Conservation (phyloP, 257 asterid species). For the Penstemon eatonii region DNA sequence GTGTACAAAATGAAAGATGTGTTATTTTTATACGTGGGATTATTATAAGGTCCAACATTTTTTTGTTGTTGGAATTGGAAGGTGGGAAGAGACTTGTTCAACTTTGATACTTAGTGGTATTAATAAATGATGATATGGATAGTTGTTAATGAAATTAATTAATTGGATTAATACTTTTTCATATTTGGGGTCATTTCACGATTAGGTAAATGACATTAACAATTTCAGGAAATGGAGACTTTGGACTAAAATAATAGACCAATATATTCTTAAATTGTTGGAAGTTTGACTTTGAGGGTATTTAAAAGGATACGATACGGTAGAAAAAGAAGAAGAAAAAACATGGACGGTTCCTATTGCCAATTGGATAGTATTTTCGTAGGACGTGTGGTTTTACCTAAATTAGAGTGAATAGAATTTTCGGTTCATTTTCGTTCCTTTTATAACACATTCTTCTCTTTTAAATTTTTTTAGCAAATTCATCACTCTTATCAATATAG, state of each 20-base stretch:
- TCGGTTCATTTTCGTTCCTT: too few species aligned
- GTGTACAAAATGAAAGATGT: not conserved
- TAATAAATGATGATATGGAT: constrained; percentile 19
- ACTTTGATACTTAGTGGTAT: constrained; percentile 2
- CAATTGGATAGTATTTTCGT: too few species aligned
- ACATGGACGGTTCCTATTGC: too few species aligned
- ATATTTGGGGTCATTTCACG: not conserved
- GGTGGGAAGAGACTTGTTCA: constrained; percentile 10
- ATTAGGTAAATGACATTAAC: not conserved
- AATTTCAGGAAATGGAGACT: not conserved
- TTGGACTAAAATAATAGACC: constrained; percentile 3
- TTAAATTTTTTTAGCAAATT: too few species aligned
- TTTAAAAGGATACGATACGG: too few species aligned
- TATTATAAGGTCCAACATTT: not conserved
- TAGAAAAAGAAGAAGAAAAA: too few species aligned
- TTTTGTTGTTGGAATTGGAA: constrained; percentile 31
- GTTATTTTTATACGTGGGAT: not conserved
- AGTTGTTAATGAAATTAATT: not conserved
- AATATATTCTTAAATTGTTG: not conserved
- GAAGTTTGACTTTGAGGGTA: not conserved
- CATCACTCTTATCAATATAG: too few species aligned
- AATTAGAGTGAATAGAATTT: too few species aligned
- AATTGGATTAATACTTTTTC: too few species aligned
- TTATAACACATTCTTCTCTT: too few species aligned
- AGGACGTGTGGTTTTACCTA: too few species aligned